Evolutionary conservation across 352 stramenopile genomes (phyloP).

Genomic region (Phytophthora constricta): DNA sequence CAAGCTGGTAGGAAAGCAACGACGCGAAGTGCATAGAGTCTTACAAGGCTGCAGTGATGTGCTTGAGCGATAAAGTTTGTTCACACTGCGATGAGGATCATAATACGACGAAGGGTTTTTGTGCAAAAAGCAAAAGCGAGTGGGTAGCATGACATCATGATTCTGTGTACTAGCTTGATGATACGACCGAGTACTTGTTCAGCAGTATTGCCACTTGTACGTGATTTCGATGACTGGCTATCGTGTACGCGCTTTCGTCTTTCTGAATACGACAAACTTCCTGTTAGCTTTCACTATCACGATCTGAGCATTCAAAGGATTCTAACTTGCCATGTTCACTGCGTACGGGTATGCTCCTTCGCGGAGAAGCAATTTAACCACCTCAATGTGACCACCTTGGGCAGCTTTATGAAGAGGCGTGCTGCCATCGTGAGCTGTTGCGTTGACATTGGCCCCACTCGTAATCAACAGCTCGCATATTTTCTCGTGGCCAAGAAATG

Average conservation of each 20-base stretch:
- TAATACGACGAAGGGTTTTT: no score
- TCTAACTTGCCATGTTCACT: slow-evolving; percentile 29
- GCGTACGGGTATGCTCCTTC: slow-evolving; percentile 21
- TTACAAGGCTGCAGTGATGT: no score
- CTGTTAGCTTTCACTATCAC: not conserved
- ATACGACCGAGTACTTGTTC: slow-evolving; percentile 18
- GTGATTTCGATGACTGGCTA: slow-evolving; percentile 45
- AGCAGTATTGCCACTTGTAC: slow-evolving; percentile 39
- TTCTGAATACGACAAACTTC: slow-evolving; percentile 16
- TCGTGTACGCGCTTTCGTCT: slow-evolving; percentile 36
- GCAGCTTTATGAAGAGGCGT: slow-evolving; percentile 53
- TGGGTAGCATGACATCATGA: no score
- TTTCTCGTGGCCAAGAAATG: slow-evolving; percentile 38
- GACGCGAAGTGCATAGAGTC: no score
- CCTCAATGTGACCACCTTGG: slow-evolving; percentile 28
- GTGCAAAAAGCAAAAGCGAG: no score
- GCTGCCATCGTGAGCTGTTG: slow-evolving; percentile 18
- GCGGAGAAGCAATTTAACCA: slow-evolving; percentile 36
- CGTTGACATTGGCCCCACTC: slow-evolving; percentile 27
- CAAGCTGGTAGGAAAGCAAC: no score
- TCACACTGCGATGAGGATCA: no score
- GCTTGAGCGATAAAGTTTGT: no score
- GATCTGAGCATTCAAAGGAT: not conserved
- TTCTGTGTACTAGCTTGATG: not conserved
- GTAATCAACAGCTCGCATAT: slow-evolving; percentile 39